Conservation (phyloP, 306 rosid genomes). For the Cucurbita moschata region DNA sequence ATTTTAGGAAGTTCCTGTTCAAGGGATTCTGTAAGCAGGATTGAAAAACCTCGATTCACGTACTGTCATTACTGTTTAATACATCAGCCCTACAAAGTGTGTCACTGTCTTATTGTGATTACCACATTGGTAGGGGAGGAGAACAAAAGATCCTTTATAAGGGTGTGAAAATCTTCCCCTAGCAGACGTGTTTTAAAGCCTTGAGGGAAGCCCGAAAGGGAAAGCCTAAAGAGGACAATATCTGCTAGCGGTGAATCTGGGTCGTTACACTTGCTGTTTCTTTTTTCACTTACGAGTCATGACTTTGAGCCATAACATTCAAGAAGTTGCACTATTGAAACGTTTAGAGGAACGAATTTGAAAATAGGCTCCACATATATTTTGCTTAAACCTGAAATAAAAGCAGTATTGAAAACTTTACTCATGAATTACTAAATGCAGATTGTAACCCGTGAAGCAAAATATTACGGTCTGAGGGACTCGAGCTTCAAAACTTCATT, state of each 20-base stretch:
- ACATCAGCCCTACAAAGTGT: not conserved
- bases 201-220: too few relatives aligned
- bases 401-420: not conserved
- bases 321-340: not conserved
- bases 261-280: not conserved
- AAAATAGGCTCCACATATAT: not conserved
- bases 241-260: too few relatives aligned
- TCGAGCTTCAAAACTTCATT: constrained; percentile 38
- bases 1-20: not conserved
- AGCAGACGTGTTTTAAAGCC: too few relatives aligned
- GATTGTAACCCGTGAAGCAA: constrained; percentile 81
- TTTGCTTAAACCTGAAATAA: not conserved
- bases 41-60: not conserved
- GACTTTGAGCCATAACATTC: not conserved
- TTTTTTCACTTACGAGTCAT: not conserved
- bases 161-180: too few relatives aligned
- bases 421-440: constrained; percentile 22
- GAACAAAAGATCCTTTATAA: too few relatives aligned
- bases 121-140: too few relatives aligned
- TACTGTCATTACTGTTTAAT: not conserved
- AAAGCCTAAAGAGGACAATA: too few relatives aligned
- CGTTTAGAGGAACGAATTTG: not conserved
- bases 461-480: constrained; percentile 46
- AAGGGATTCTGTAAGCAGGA: not conserved
- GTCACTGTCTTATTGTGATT: not conserved